Percentiles rank a stretch among this genome's conserved stretches.
phyloP scores from a whole-genome alignment of 2,329 filamentous ascomycete genomes.

The Fulvia fulva region DNA sequence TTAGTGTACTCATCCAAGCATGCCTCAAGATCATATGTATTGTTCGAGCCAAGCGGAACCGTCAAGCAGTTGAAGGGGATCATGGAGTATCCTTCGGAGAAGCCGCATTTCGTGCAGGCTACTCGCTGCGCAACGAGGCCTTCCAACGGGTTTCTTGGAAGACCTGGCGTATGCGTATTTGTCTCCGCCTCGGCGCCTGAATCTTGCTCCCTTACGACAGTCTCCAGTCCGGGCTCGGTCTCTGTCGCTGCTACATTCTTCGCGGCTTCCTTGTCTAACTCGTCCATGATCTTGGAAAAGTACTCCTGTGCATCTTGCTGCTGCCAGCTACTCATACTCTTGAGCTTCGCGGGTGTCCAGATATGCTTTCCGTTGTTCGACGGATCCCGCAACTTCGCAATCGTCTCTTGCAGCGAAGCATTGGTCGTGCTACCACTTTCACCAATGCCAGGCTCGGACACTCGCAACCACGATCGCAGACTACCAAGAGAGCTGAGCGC shows the following conservation, averaged over 20 bases:
- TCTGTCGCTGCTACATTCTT: constrained; percentile 28
- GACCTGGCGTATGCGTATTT: constrained; percentile 8
- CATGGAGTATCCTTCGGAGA: constrained; percentile 81
- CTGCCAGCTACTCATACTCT: constrained; percentile 91
- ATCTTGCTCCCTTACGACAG: constrained; percentile 16
- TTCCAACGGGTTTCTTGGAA: constrained; percentile 72
- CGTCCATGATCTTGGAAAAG: constrained; percentile 69
- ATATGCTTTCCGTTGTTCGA: constrained; percentile 70
- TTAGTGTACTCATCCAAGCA: constrained; percentile 80
- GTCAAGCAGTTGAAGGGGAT: constrained; percentile 94
- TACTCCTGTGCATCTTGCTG: constrained; percentile 99
- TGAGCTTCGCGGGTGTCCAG: constrained; percentile 77
- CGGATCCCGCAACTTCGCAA: constrained; percentile 65
- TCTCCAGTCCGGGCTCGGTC: constrained; percentile 26
- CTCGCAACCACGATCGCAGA: constrained; percentile 15
- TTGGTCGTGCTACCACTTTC: constrained; percentile 25
- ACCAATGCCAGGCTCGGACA: constrained; percentile 11
- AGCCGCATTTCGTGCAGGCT: constrained; percentile 78
- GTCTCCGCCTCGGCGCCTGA: constrained; percentile 5
- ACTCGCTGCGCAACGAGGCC: constrained; percentile 85
- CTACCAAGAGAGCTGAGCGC: constrained; percentile 65
- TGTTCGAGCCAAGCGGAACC: constrained; percentile 67
- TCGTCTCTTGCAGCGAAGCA: constrained; percentile 57
- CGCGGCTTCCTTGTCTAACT: constrained; percentile 57
- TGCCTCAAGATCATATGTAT: constrained; percentile 68